A percentile compares a stretch with the other conserved stretches of the same genome.
phyloP scores from a whole-genome alignment of 2,329 filamentous ascomycete species.

The Macrophomina tecta region DNA sequence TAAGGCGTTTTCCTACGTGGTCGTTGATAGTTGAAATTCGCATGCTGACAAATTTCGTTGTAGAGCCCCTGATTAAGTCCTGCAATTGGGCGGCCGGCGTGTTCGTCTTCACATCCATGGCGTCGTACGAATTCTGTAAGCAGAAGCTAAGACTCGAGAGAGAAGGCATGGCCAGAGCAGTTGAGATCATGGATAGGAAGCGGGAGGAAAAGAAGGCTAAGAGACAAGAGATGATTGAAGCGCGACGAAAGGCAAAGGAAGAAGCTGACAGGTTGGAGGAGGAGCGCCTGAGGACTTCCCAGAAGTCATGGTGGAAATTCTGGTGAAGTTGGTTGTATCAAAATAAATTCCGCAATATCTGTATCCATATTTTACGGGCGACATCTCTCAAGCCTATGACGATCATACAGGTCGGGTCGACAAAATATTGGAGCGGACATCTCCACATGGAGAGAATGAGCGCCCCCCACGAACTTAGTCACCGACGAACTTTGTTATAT shows the following conservation, averaged over 20 bases:
- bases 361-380: neutral
- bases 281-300: conserved; percentile 39
- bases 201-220: conserved; percentile 58
- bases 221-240: conserved; percentile 47
- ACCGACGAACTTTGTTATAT: too few species aligned
- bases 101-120: conserved; percentile 72
- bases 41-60: conserved; percentile 29
- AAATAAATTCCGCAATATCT: neutral
- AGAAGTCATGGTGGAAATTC: conserved; percentile 38
- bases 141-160: conserved; percentile 75
- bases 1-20: conserved; percentile 49
- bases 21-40: conserved; percentile 28
- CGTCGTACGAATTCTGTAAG: conserved; percentile 85
- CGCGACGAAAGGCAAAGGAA: conserved; percentile 51
- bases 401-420: too few species aligned
- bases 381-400: neutral
- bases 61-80: conserved; percentile 67
- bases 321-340: conserved; percentile 5
- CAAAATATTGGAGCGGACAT: too few species aligned
- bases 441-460: too few species aligned
- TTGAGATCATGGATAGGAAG: conserved; percentile 80
- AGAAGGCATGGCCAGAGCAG: conserved; percentile 81
- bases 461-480: too few species aligned
- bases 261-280: conserved; percentile 46
- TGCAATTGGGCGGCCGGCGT: conserved; percentile 86